Conservation (phyloP, 352 stramenopile genomes). For the Halophytophthora batemanensis region DNA sequence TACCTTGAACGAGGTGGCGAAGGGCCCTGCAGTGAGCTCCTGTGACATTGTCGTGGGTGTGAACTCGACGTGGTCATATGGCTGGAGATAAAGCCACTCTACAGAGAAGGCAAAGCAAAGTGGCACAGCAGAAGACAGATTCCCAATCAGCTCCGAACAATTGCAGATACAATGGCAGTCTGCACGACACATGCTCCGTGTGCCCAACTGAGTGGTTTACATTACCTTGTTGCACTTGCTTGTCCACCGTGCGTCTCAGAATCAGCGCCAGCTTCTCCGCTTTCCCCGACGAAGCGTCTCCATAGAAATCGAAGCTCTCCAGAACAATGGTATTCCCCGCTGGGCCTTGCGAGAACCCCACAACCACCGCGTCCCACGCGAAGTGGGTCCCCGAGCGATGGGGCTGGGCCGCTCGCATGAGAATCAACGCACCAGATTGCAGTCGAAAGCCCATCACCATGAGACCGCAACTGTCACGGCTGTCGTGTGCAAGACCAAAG, state of each 20-base stretch:
- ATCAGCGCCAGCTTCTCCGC: conserved; percentile 32
- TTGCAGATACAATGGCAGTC: too few relatives aligned
- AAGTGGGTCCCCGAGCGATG: conserved; percentile 9
- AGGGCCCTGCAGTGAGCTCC: background rate
- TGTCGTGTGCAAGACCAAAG: conserved; percentile 12
- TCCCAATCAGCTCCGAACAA: too few relatives aligned
- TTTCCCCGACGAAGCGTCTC: conserved; percentile 24
- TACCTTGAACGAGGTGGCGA: conserved; percentile 18
- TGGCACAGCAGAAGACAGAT: too few relatives aligned
- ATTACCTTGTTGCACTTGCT: conserved; percentile 22
- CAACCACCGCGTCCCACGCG: conserved; percentile 14
- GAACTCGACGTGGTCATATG: conserved; percentile 35
- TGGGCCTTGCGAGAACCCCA: conserved; percentile 19
- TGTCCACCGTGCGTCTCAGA: conserved; percentile 8
- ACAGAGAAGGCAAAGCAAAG: conserved; percentile 3
- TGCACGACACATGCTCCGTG: too few relatives aligned
- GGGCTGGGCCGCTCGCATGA: conserved; percentile 29
- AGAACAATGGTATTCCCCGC: conserved; percentile 2
- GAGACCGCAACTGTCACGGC: conserved; percentile 3
- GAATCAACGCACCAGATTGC: conserved; percentile 21
- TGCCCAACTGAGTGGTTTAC: background rate
- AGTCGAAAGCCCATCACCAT: conserved; percentile 35
- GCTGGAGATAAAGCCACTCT: conserved; percentile 45
- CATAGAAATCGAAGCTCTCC: conserved; percentile 37
- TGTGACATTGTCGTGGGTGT: background rate